Conservation (phyloP, 2,329 filamentous ascomycete species). For the Calonectria henricotiae region DNA sequence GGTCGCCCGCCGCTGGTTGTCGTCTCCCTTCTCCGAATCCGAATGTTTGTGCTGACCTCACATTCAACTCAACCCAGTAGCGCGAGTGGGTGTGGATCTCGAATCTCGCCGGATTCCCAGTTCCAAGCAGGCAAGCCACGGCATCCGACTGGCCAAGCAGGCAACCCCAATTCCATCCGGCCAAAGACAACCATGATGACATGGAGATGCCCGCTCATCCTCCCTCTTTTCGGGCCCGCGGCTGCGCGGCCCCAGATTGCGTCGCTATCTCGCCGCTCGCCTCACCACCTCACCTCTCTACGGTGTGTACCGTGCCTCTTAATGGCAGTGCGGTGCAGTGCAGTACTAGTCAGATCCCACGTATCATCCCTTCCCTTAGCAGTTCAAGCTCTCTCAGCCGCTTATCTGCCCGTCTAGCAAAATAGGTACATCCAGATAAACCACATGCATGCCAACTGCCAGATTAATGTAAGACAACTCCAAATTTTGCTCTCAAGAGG, state of each 20-base stretch:
- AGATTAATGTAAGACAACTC: conserved; percentile 30
- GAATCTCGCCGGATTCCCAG: conserved; percentile 41
- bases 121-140: conserved; percentile 40
- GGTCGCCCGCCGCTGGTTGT: conserved; percentile 4
- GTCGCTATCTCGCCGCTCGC: conserved; percentile 38
- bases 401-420: conserved; percentile 32
- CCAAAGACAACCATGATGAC: conserved; percentile 29
- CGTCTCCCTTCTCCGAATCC: conserved; percentile 15
- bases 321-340: background rate
- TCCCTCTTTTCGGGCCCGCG: background rate
- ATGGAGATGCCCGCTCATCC: conserved; percentile 22
- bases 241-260: conserved; percentile 36
- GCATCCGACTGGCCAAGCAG: conserved; percentile 49
- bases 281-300: conserved; percentile 21
- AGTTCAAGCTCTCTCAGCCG: conserved; percentile 37
- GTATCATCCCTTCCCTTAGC: conserved; percentile 33
- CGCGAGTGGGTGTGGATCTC: conserved; percentile 37
- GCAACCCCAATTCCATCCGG: conserved; percentile 37
- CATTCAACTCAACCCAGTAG: conserved; percentile 13
- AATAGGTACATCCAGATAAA: conserved; percentile 14
- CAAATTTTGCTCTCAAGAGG: background rate
- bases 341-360: conserved; percentile 31
- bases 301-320: conserved; percentile 32
- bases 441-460: conserved; percentile 22
- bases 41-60: conserved; percentile 19